These are phyloP conservation scores for Pseudovirgaria hyperparasitica DNA, from an alignment of 2,329 filamentous ascomycete species.

Conservation along the genomic window DNA sequence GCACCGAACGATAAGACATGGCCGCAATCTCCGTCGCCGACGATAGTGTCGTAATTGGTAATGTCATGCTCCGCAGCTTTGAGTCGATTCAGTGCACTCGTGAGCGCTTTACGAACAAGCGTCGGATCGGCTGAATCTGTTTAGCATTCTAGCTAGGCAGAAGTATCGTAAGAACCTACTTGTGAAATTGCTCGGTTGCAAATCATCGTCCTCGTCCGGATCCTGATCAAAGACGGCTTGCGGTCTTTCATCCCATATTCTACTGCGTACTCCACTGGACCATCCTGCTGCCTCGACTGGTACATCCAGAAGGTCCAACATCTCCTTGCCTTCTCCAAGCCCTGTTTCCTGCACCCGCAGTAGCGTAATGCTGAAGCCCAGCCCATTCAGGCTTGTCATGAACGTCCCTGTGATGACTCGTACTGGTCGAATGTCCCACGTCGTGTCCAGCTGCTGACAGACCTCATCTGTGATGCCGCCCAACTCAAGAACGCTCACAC, in stretches of 20 bases:
- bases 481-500: constrained; percentile 59
- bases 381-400: constrained; percentile 59
- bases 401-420: constrained; percentile 54
- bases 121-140: constrained; percentile 35
- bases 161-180: constrained; percentile 21
- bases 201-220: constrained; percentile 27
- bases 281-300: constrained; percentile 56
- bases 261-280: constrained; percentile 45
- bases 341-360: constrained; percentile 51
- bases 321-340: constrained; percentile 42
- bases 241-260: constrained; percentile 44
- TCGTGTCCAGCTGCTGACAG: constrained; percentile 43
- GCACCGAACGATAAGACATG: constrained; percentile 50
- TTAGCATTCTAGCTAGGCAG: constrained; percentile 1
- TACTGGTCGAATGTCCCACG: constrained; percentile 47
- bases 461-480: constrained; percentile 61
- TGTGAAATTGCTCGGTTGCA: constrained; percentile 40
- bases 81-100: constrained; percentile 45
- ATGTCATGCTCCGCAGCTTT: constrained; percentile 53
- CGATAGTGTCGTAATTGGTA: constrained; percentile 62
- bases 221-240: constrained; percentile 25
- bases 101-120: constrained; percentile 39
- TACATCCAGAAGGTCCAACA: constrained; percentile 57
- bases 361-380: constrained; percentile 58
- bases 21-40: constrained; percentile 84